Evolutionary conservation across 2,329 filamentous ascomycete genomes (phyloP).

Genomic region (Fusarium abutilonis): DNA sequence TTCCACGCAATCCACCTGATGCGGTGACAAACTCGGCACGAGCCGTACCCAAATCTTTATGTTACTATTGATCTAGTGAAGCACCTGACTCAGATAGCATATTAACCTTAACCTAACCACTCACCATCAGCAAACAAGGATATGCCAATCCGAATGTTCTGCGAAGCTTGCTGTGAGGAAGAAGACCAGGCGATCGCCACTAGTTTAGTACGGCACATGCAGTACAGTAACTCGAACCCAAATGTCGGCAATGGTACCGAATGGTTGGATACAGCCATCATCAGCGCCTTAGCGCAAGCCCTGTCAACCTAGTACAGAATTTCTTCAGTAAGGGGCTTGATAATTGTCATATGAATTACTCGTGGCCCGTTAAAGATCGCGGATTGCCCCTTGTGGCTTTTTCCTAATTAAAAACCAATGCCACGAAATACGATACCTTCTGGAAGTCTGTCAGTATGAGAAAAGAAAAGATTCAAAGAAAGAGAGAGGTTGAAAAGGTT

Average conservation of each 20-base stretch:
- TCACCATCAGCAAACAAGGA: background rate
- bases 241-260: background rate
- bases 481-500: background rate
- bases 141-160: background rate
- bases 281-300: background rate
- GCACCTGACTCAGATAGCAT: background rate
- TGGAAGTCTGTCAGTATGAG: background rate
- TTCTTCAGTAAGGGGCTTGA: background rate
- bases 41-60: slow-evolving; percentile 3
- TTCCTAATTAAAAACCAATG: background rate
- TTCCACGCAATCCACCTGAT: background rate
- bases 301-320: background rate
- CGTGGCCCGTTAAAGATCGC: background rate
- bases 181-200: too few relatives aligned
- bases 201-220: too few relatives aligned
- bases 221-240: background rate
- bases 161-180: background rate
- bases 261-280: background rate
- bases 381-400: background rate
- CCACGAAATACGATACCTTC: background rate
- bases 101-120: background rate
- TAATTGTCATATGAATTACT: background rate
- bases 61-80: background rate
- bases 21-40: slow-evolving; percentile 14
- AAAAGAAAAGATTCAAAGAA: too few relatives aligned